Base-by-base conservation (phyloP, 2,329 filamentous ascomycete species). In the Aspergillus pseudonomiae region DNA sequence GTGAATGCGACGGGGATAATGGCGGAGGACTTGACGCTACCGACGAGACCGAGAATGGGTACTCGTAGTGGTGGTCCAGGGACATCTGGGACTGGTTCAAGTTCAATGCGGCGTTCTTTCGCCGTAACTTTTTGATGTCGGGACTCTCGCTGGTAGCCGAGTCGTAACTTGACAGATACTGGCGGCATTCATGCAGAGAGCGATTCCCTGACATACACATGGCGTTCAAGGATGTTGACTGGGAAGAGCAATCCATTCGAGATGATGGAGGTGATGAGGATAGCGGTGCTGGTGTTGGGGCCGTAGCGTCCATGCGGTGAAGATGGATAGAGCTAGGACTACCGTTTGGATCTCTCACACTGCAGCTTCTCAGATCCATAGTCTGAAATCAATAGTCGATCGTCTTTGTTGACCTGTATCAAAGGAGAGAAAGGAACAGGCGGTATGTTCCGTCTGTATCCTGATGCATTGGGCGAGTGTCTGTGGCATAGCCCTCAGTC, bases 171-270 rank as follows among this genome's bases (percentile, higher is more conserved):
- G 74, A 73, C 58, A 78, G 70, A 56, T 69, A 70, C 60, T 75
- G 77, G 55, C 76, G 76, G 63, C 78, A 78, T 57, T 76, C 70
- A 67, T 77, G 76, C 36, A 77, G 73, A 10, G 76, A 77, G 28
- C 61, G 59, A 16, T 62, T 58, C 43, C 60, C 53, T 24, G 66
- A 28, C 19, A 41, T 43, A 28, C 53, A 57, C 50, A 64, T 62
- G 24, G 57, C 43, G 39, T 59, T 64, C n/a, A 59, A 54, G 14
- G 64, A 59, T 16, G 60, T 43, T 12, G 61, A 59, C 36, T 60
- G 62, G 32, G 61, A 57, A 46, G 48, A 32, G 28, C 43, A 52
- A 43, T 64, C 59, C 11, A 53, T 34, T 60, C 21, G 52, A 24
- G 64, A 61, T 36, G 32, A 76, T 39, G 32, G 10, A 7, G 36